Evolutionary conservation across 2,329 filamentous ascomycete genomes (phyloP), one percentile per base, ranked within the genome.

Genomic region (Torrubiellomyces zombiae): DNA sequence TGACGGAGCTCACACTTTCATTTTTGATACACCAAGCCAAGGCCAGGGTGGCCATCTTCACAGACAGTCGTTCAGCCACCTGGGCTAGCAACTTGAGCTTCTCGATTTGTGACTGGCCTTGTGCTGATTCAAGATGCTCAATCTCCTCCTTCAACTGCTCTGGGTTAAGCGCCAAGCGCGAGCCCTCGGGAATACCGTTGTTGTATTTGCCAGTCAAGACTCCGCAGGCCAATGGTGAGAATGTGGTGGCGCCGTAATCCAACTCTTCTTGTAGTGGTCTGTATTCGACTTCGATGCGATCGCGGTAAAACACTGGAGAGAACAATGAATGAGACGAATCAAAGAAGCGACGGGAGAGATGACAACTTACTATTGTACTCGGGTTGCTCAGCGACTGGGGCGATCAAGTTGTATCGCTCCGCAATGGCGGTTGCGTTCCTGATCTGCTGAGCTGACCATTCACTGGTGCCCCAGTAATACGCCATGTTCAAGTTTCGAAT

Each of bases 401-500:
- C 67, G 27, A 77, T 63, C 16, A 77, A 54, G n/a, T 60, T 58
- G 9, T 75, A 56, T 35, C 57, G 56, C 35, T 70, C 63, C 12
- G 73, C 68, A 30, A 53, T 67, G 45, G 28, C 42, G 0, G 72
- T 73, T 32, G 68, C 58, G 7, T 61, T 8, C n/a, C n/a, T 8
- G 18, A 78, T 76, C 52, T 77, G 70, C 30, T 65, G 59, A 20
- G 73, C 70, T 33, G 56, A 60, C 73, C 72, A 78, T 48, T 77
- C 71, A 1, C 67, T 73, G 1, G 73, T 78, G 19, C 72, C 73
- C 73, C 74, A 78, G 55, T 78, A 78, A 34, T 78, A 62, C 2
- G 70, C 67, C 51, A 75, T 70, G 28, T 75, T 75, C 6, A 60
- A 58, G 39, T 72, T 58, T n/a, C n/a, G n/a, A 40, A 81, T 76